Evolutionary conservation across 345 rosid genomes (phyloP), one percentile per base, ranked within the genome.

Genomic region (Aegle marmelos): DNA sequence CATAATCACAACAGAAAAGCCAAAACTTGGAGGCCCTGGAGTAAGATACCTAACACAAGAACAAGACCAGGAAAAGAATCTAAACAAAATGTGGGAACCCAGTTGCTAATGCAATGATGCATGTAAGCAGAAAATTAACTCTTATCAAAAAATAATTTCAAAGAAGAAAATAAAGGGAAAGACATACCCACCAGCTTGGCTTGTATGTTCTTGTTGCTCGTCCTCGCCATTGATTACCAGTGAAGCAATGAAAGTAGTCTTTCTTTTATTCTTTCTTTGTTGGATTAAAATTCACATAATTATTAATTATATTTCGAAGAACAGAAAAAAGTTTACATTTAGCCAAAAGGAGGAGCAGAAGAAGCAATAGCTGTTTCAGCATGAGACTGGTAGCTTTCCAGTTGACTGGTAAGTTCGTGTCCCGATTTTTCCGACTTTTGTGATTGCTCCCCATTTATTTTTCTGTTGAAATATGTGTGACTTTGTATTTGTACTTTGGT

Each of bases 181-280:
- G 81, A 87, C 90, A 81, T 92, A 89, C 92, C 93, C 85, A 92
- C 97, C 97, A 92, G 94, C 87, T 92, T 92, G 87, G 94, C 94
- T 86, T 92, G 97, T 75, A 88, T 86, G 86, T 89, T 92, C 83
- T 85, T 92, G 88, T 81, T 88, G 80, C 91, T 80, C 0, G 88
- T 81, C 70, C 90, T 85, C 3, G 88, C 89, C 94, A 88, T 87
- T 24, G 72, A 88, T 87, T 24, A 72, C 53, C 62, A 64, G 75
- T 16, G 70, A 76, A 75, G 33, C 69, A 68, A 8, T 66, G 33
- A 3, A 2, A 41, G 50, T 3, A 13, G 63, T 74, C 30, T 28
- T 11, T n/a, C 9, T 27, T 31, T 22, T 63, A 3, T n/a, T 31
- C 22, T 6, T n/a, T 21, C 9, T 22, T 48, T 17, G 28, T 9